Base-by-base conservation (phyloP, 495 filamentous ascomycete species). In the Platismatia glauca region DNA sequence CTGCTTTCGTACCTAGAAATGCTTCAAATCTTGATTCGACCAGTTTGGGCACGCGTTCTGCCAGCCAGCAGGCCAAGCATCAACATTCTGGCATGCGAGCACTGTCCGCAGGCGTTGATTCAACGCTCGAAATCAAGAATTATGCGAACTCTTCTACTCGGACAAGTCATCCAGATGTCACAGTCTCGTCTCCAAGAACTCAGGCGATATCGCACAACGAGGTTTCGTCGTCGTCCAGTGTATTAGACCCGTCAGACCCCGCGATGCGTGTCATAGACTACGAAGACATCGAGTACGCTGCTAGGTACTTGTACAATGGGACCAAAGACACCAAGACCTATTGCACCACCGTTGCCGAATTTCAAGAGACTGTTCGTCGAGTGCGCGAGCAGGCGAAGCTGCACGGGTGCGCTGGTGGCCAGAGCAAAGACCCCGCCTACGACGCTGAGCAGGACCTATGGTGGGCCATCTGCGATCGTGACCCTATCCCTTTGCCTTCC, bases 391-490 rank as follows among this genome's bases (percentile, higher is more conserved):
- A 70, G 64, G 68, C 68, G 34, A 56, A 64, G 46, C 39, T 67
- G 53, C 67, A 68, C 55, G 68, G 68, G 18, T 70, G 68, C 59
- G 58, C 60, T 44, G 68, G 68, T 39, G 68, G 68, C 1, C 62
- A 62, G 41, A 70, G 68, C 57, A 70, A 70, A 59, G 66, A 70
- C 33, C 68, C 68, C 38, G 68, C 64, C 22, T 67, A 67, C 58
- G 68, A 70, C 33, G 68, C 68, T 29, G 68, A 70, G 60, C 64
- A 70, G 43, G 68, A 70, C 61, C 59, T 70, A 8, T 67, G 68
- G 57, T 70, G 68, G 68, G 68, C 68, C 8, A 70, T 70, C 27
- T 64, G 68, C 35, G 66, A 68, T 22, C 35, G 55, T 27, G 66
- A 68, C 34, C 66, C 68, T 0, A 67, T 70, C 15, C 66, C 66